Conservation (phyloP, 2,329 filamentous ascomycete genomes). For the Apiospora hydei region DNA sequence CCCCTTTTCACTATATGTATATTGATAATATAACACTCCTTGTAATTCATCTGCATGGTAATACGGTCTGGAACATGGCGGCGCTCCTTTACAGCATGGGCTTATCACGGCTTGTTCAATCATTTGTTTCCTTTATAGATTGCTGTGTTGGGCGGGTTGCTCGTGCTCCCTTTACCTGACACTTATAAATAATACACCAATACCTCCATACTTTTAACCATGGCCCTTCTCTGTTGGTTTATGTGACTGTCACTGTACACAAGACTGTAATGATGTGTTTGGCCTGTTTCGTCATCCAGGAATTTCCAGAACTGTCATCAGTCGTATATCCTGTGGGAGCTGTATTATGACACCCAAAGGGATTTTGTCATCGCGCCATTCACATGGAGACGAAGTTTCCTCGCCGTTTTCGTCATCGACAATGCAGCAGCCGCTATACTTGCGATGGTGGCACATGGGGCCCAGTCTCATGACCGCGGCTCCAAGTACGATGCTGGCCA, state of each 20-base stretch:
- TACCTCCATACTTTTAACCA: background rate
- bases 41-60: constrained; percentile 10
- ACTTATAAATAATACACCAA: constrained; percentile 8
- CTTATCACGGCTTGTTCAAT: background rate
- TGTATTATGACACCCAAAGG: background rate
- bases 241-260: background rate
- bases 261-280: no score
- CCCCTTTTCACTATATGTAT: constrained; percentile 7
- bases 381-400: background rate
- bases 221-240: accelerated
- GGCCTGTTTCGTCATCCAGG: no score
- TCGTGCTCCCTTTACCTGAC: background rate
- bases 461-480: background rate
- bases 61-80: background rate
- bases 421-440: background rate
- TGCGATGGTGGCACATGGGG: background rate
- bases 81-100: background rate
- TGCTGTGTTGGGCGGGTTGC: background rate
- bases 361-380: background rate
- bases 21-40: constrained; percentile 4
- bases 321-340: background rate
- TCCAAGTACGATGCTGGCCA: background rate
- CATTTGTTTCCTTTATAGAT: background rate
- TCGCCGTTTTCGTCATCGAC: background rate
- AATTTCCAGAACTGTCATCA: background rate